Evolutionary conservation across 2,329 filamentous ascomycete genomes (phyloP), one percentile per base, ranked within the genome.

Genomic region (Sordariomycetes sp.): DNA sequence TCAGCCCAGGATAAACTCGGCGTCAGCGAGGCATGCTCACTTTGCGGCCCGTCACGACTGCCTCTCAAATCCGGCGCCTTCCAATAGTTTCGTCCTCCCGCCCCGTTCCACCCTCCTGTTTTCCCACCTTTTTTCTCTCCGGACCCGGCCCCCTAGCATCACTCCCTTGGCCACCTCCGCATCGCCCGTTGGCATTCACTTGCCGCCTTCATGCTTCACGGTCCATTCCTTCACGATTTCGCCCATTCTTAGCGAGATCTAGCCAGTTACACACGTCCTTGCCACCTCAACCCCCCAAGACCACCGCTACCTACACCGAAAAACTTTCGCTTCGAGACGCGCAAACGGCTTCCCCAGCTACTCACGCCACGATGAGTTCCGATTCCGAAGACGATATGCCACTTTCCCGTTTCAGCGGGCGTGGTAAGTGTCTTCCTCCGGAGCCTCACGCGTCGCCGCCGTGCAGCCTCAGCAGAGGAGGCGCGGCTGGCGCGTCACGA

Each of bases 331-430:
- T 50, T 22, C 46, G 11, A n/a, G 46, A 50, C 46, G 46, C 20
- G 46, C 53, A 12, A 37, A 11, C 53, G 18, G 20, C 37, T 18
- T 18, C 32, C 18, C 14, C 32, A 24, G 22, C 56, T 18, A 40
- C n/a, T 22, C 50, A 22, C 32, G 57, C 35, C 57, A 59, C 57
- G 10, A 62, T 62, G 61, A 62, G 61, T 50, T 62, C 61, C 24
- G 61, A 59, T 32, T 94, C 90, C 34, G 90, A 93, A 67, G 90
- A 95, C 69, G 90, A 95, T 71, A 81, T 81, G 75, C 91, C 91
- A 72, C 81, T 96, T 65, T 81, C 87, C 57, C 57, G 79, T 71
- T 68, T 78, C 62, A 88, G 88, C 74, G 85, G 85, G 60, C 78
- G 82, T 66, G 75, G 89, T 93, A 76, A 82, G 89, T 82, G 62